A percentile compares a stretch with the other conserved stretches of the same genome.
phyloP scores from a whole-genome alignment of 306 rosid genomes.

The Cucumis hystrix region DNA sequence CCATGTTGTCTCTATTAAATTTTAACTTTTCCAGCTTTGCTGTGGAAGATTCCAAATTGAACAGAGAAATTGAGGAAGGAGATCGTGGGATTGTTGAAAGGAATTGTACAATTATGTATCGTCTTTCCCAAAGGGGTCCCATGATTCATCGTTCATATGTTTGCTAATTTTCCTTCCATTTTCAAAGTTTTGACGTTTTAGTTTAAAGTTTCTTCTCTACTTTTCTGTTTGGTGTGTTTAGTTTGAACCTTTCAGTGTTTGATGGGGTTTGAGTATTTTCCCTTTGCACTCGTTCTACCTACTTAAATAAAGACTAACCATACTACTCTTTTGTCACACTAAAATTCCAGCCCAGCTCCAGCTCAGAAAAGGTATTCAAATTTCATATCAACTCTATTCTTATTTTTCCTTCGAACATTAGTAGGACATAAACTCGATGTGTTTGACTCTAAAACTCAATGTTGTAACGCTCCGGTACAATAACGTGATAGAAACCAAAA shows the following conservation, averaged over 20 bases:
- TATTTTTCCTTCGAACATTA: background rate
- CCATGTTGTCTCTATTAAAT: background rate
- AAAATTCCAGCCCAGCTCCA: background rate
- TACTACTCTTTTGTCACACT: background rate
- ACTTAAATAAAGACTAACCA: background rate
- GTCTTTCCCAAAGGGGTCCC: constrained; percentile 6
- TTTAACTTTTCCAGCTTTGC: background rate
- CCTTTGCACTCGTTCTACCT: background rate
- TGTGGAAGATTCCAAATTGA: constrained; percentile 5
- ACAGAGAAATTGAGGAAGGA: background rate
- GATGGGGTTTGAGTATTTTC: background rate
- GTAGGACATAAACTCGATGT: background rate
- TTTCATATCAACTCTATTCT: background rate
- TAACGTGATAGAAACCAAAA: background rate
- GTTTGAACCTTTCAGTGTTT: background rate
- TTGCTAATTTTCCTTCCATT: background rate
- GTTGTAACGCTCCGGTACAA: background rate
- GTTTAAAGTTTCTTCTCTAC: background rate
- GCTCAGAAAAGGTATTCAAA: background rate
- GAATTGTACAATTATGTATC: background rate
- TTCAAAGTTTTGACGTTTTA: background rate
- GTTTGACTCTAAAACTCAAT: background rate
- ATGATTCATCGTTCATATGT: background rate
- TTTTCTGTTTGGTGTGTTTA: background rate
- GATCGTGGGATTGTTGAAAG: background rate